Evolutionary conservation across 805 yeast genomes (phyloP).

Genomic region (Cyberlindnera nakhonratchasimensis): DNA sequence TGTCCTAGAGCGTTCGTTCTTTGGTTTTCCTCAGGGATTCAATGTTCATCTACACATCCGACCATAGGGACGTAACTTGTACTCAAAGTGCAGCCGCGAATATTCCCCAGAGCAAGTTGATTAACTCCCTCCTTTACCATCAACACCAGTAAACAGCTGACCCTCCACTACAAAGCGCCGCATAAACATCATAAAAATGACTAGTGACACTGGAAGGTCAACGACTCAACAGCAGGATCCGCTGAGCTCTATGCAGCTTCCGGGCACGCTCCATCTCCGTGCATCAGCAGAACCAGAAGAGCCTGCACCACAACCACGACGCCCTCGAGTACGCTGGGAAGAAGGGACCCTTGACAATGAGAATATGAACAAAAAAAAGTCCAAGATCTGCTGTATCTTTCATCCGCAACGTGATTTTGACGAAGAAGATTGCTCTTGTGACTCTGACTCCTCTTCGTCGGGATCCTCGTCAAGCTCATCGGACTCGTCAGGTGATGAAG

Average conservation of each 20-base stretch:
- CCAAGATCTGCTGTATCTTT: constrained; percentile 86
- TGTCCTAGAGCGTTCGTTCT: too few relatives aligned
- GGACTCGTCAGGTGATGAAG: constrained; percentile 40
- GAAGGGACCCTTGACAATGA: constrained; percentile 90
- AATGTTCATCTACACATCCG: too few relatives aligned
- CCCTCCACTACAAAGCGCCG: too few relatives aligned
- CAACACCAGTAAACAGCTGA: not conserved
- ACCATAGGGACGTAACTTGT: too few relatives aligned
- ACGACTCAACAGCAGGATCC: not conserved
- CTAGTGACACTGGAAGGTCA: not conserved
- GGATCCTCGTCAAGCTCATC: constrained; percentile 25
- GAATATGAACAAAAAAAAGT: constrained; percentile 79
- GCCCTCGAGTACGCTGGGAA: constrained; percentile 73
- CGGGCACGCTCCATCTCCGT: constrained; percentile 18
- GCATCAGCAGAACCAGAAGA: constrained; percentile 23
- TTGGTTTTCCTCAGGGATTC: too few relatives aligned
- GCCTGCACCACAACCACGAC: constrained; percentile 11
- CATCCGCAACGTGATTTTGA: constrained; percentile 69
- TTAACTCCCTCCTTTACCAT: not conserved
- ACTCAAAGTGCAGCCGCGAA: too few relatives aligned
- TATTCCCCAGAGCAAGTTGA: not conserved
- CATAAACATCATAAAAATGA: not conserved
- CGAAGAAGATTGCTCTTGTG: constrained; percentile 37
- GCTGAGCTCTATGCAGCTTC: not conserved
- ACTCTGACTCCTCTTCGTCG: constrained; percentile 26